phyloP scores from a whole-genome alignment of 2,329 filamentous ascomycete genomes.

The Cladosporium sp. region DNA sequence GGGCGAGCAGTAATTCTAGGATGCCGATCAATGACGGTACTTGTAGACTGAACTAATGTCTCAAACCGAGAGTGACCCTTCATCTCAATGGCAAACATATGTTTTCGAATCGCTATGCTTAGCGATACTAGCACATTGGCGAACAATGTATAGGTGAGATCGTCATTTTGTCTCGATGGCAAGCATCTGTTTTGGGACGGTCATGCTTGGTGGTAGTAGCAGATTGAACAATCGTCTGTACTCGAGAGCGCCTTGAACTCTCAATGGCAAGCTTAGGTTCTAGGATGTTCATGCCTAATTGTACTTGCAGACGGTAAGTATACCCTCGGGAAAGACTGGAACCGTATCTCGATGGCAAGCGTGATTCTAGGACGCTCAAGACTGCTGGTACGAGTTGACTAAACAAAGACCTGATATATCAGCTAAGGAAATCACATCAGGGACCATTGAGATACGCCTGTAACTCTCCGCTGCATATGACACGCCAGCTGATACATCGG shows the following conservation, averaged over 20 bases:
- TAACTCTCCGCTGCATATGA: too few species aligned
- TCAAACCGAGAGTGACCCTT: background rate
- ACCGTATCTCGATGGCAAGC: background rate
- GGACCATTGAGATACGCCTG: too few species aligned
- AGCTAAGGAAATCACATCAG: too few species aligned
- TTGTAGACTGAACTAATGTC: background rate
- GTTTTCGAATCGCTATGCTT: background rate
- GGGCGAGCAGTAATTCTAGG: too few species aligned
- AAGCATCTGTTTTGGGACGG: background rate
- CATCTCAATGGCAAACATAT: background rate
- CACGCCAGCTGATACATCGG: too few species aligned
- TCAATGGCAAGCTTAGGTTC: too few species aligned
- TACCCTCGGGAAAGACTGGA: too few species aligned
- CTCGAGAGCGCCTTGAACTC: background rate
- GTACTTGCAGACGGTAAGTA: too few species aligned
- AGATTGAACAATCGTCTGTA: background rate
- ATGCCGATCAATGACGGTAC: too few species aligned
- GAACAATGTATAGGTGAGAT: background rate
- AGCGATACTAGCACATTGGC: background rate
- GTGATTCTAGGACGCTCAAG: background rate
- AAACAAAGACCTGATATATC: background rate
- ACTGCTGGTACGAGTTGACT: background rate
- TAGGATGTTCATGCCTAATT: too few species aligned
- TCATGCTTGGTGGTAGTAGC: background rate
- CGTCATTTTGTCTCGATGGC: background rate